Evolutionary conservation across 148 eudicot genomes (phyloP), one percentile per base, ranked within the genome.

Genomic region (Dianthus caryophyllus): DNA sequence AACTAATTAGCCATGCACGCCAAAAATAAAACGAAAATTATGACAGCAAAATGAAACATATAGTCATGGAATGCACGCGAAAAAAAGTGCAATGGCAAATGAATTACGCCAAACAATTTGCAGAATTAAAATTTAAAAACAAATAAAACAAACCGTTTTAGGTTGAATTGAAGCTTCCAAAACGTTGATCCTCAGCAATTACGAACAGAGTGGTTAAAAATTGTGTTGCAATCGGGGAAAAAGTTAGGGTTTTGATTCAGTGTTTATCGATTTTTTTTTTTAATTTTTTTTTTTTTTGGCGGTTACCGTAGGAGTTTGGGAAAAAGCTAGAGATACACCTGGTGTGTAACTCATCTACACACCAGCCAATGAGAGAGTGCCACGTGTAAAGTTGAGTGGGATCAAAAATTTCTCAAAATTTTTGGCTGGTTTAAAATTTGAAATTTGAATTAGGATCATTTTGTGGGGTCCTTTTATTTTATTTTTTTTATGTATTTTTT

Each of bases 91-190:
- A 57, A 29, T 30, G 39, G 15, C 39, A 30, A 6, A 57, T 29
- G 31, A 30, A 30, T 27, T 17, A 8, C 33, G 20, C 39, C 27
- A 33, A 33, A n/a, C n/a, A n/a, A 57, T 33, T 20, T 60, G 64
- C 26, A 20, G 16, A 36, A 33, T 33, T 33, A 33, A 33, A 33
- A 33, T 2, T 7, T 7, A 33, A 33, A 33, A 33, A 7, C 33
- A 60, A 36, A 60, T 33, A n/a, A n/a, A n/a, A n/a, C n/a, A n/a
- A n/a, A 38, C 64, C 46, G 46, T 5, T 16, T 60, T n/a, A 60
- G 26, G 46, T 60, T 60, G 36, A 60, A 60, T 33, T 18, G 47
- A n/a, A 60, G 64, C 64, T 33, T 20, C 36, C 14, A 33, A 22
- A 60, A 18, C 10, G 44, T 5, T n/a, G n/a, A n/a, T n/a, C n/a